Conservation (phyloP, 306 rosid genomes). For the Acacia crassicarpa region DNA sequence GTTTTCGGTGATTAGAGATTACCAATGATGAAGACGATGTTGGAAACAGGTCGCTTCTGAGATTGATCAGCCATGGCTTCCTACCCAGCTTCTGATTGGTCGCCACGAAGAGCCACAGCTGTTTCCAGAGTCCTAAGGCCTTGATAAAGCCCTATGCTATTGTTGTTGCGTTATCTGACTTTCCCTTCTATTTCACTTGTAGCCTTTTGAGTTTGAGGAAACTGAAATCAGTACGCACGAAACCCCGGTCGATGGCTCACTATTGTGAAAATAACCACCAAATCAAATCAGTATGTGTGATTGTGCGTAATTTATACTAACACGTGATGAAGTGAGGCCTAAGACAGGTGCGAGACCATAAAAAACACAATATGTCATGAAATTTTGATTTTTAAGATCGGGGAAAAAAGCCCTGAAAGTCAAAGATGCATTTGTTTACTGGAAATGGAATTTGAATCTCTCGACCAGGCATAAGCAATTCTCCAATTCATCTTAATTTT, state of each 20-base stretch:
- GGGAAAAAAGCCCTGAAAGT: no score
- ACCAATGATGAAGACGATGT: constrained; percentile 76
- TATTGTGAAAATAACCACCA: background rate
- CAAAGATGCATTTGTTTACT: background rate
- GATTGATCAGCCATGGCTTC: constrained; percentile 46
- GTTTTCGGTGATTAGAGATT: background rate
- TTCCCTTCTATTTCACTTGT: background rate
- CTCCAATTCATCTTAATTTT: no score
- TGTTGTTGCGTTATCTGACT: background rate
- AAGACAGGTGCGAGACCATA: no score
- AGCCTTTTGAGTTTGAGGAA: background rate
- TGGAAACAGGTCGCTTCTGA: constrained; percentile 52
- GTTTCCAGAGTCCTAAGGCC: constrained; percentile 17
- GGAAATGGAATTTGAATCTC: background rate
- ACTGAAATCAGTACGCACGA: no score
- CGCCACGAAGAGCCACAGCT: constrained; percentile 48
- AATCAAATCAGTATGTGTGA: background rate
- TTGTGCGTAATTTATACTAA: no score
- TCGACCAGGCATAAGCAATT: no score
- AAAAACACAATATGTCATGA: no score
- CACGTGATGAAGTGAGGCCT: no score
- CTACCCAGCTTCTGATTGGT: constrained; percentile 43
- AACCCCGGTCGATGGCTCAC: background rate
- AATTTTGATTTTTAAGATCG: no score
- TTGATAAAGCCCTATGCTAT: background rate